A percentile compares a stretch with the other conserved stretches of the same genome.
These are phyloP conservation scores for Kodamaea ohmeri DNA, from an alignment of 1,139 yeast species.

Conservation along the genomic window DNA sequence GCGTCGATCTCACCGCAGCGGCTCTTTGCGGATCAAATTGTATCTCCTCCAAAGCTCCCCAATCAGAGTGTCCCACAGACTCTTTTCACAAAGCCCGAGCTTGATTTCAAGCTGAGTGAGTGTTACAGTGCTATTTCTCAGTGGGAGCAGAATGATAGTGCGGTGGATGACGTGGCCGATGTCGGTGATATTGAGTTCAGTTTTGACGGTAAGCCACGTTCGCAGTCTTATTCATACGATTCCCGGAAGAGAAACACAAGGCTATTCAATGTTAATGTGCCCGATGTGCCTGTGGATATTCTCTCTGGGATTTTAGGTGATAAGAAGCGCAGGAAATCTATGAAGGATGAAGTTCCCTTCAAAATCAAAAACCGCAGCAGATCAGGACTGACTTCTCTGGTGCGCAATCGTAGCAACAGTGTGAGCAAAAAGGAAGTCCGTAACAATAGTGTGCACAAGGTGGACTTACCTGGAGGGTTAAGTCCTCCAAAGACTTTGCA, in stretches of 20 bases:
- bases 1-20: not conserved
- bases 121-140: conserved; percentile 39
- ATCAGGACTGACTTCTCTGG: conserved; percentile 11
- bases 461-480: not conserved
- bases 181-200: not conserved
- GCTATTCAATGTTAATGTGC: conserved; percentile 3
- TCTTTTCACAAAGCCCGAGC: conserved; percentile 14
- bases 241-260: conserved; percentile 11
- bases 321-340: conserved; percentile 16
- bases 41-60: conserved; percentile 13
- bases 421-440: conserved; percentile 2
- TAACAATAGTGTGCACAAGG: conserved; percentile 2
- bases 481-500: conserved; percentile 9
- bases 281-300: conserved; percentile 1
- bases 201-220: conserved; percentile 10
- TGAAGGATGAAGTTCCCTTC: conserved; percentile 7
- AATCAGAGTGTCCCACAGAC: conserved; percentile 11
- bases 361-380: conserved; percentile 10
- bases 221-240: conserved; percentile 15
- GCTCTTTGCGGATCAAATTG: not conserved
- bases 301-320: conserved; percentile 1
- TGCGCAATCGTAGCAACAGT: conserved; percentile 7
- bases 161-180: conserved; percentile 5
- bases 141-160: conserved; percentile 23
- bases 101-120: conserved; percentile 40